phyloP scores from a whole-genome alignment of 2,329 filamentous ascomycete genomes.

The Elsinoe necatrix region DNA sequence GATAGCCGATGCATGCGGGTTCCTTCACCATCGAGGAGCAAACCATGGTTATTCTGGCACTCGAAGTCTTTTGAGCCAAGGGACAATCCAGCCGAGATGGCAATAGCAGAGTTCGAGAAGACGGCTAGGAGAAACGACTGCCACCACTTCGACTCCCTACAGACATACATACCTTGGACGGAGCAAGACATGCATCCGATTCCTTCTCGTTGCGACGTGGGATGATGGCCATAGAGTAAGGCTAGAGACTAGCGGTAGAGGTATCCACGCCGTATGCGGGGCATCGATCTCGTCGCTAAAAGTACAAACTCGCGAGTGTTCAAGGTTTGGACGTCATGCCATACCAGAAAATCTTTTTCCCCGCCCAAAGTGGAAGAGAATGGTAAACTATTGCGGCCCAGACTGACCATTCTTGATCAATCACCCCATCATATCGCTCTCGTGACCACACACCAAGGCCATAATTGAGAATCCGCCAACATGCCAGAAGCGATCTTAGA shows the following conservation, averaged over 20 bases:
- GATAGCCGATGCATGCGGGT: background rate
- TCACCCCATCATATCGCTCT: background rate
- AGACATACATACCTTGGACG: background rate
- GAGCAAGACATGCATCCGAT: background rate
- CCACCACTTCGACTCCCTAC: background rate
- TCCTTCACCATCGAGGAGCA: background rate
- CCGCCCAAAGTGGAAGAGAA: slow-evolving; percentile 1
- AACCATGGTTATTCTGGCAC: background rate
- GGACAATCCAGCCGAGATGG: background rate
- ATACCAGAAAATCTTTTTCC: slow-evolving; percentile 6
- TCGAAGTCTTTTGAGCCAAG: background rate
- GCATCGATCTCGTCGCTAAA: slow-evolving; percentile 9
- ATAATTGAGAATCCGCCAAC: slow-evolving; percentile 16
- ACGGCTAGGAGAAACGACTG: background rate
- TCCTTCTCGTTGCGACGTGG: background rate
- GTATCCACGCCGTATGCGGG: background rate
- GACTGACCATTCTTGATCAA: background rate
- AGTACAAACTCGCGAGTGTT: background rate
- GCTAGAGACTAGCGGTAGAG: background rate
- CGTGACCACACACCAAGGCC: background rate
- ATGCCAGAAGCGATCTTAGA: slow-evolving; percentile 56
- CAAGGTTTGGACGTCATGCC: slow-evolving; percentile 7
- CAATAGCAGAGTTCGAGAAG: background rate
- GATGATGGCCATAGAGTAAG: background rate
- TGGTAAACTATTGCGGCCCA: background rate